Evolutionary conservation across 2,329 filamentous ascomycete genomes (phyloP).

Genomic region (Penicillium corylophilum): DNA sequence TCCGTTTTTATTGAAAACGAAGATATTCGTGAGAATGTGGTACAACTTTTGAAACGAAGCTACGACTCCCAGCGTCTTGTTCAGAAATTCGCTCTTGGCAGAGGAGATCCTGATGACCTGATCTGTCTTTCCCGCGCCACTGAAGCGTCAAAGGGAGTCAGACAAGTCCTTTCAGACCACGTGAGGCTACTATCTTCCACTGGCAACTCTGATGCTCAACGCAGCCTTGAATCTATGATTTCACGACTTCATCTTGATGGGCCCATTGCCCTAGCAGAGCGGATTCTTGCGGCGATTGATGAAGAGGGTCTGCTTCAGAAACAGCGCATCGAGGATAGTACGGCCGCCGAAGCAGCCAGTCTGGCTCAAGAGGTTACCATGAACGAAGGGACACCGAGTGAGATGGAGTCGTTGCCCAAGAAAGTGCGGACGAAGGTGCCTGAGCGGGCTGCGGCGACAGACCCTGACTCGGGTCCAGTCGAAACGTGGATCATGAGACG

Average conservation of each 20-base stretch:
- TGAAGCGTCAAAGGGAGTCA: conserved; percentile 66
- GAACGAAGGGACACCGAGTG: conserved; percentile 62
- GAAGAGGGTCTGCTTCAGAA: conserved; percentile 84
- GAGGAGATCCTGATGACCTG: conserved; percentile 89
- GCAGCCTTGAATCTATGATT: conserved; percentile 31
- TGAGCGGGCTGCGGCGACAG: conserved; percentile 26
- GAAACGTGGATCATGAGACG: conserved; percentile 65
- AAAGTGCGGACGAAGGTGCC: conserved; percentile 34
- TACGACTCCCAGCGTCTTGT: conserved; percentile 86
- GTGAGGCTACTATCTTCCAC: conserved; percentile 4
- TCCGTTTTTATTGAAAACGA: conserved; percentile 67
- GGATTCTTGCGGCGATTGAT: conserved; percentile 78
- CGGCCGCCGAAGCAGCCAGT: conserved; percentile 67
- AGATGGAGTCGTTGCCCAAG: conserved; percentile 58
- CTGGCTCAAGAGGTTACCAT: conserved; percentile 71
- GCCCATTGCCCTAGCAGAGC: conserved; percentile 66
- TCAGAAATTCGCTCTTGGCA: conserved; percentile 89
- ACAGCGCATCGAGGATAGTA: conserved; percentile 72
- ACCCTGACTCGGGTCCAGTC: conserved; percentile 40
- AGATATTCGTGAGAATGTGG: conserved; percentile 68
- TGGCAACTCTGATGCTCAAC: conserved; percentile 9
- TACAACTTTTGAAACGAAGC: conserved; percentile 67
- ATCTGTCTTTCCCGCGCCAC: conserved; percentile 81
- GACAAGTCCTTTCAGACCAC: conserved; percentile 30
- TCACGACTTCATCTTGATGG: conserved; percentile 53